A percentile compares a stretch with the other conserved stretches of the same genome.
Evolutionary conservation across 2,329 filamentous ascomycete genomes (phyloP).

Genomic region (Aspergillus fumigatiaffinis): DNA sequence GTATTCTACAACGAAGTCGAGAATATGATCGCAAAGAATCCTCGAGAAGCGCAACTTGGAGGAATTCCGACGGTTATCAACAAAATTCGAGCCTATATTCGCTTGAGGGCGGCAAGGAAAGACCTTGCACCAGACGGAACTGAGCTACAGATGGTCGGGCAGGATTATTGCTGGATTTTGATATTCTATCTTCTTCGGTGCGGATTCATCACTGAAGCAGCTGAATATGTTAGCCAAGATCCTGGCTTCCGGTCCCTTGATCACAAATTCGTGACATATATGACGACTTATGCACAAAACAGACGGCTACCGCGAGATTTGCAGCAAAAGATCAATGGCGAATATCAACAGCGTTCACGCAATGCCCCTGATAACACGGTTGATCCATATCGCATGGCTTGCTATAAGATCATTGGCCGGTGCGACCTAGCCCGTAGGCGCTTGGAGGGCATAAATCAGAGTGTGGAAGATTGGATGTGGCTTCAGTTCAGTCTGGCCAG

Average conservation of each 20-base stretch:
- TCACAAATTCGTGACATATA: slow-evolving; percentile 81
- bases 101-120: slow-evolving; percentile 72
- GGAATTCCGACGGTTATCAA: slow-evolving; percentile 83
- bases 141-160: slow-evolving; percentile 72
- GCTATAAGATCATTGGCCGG: slow-evolving; percentile 93
- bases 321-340: slow-evolving; percentile 82
- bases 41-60: slow-evolving; percentile 82
- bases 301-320: slow-evolving; percentile 72
- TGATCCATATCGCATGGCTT: slow-evolving; percentile 93
- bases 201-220: slow-evolving; percentile 78
- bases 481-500: slow-evolving; percentile 61
- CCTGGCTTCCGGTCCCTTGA: slow-evolving; percentile 85
- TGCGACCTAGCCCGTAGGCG: slow-evolving; percentile 58
- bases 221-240: slow-evolving; percentile 77
- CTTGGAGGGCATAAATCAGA: slow-evolving; percentile 55
- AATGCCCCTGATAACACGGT: slow-evolving; percentile 82
- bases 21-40: slow-evolving; percentile 72
- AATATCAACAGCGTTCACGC: slow-evolving; percentile 79
- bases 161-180: slow-evolving; percentile 88
- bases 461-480: slow-evolving; percentile 65
- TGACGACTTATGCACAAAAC: slow-evolving; percentile 78
- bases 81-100: slow-evolving; percentile 89
- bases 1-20: slow-evolving; percentile 78
- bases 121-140: slow-evolving; percentile 78
- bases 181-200: slow-evolving; percentile 87